These are phyloP conservation scores for Erysiphe neolycopersici DNA, from an alignment of 2,329 filamentous ascomycete genomes.

Conservation along the genomic window DNA sequence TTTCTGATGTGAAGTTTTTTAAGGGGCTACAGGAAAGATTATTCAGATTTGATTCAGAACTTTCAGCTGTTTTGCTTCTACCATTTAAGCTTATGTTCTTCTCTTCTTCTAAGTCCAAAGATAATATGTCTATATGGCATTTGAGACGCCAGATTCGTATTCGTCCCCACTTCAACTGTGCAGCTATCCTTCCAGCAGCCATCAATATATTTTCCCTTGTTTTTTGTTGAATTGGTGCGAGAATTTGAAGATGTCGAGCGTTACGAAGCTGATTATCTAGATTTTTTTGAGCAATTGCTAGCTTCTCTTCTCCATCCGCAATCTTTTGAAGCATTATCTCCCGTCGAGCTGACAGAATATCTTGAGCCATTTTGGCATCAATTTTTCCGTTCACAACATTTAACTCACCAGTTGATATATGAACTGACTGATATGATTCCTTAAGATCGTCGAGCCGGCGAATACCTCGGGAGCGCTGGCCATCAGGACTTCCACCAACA, in stretches of 20 bases:
- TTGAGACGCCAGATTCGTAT: conserved; percentile 81
- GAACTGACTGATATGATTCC: conserved; percentile 29
- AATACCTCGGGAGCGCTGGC: conserved; percentile 46
- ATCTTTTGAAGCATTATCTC: conserved; percentile 70
- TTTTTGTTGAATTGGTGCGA: conserved; percentile 77
- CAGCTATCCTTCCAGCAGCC: conserved; percentile 59
- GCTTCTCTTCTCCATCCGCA: conserved; percentile 52
- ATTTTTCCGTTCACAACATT: conserved; percentile 47
- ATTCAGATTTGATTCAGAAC: no score
- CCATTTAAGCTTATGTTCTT: conserved; percentile 2
- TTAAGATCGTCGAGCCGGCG: conserved; percentile 30
- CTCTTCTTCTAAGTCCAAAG: conserved; percentile 68
- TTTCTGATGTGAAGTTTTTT: no score
- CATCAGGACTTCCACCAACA: conserved; percentile 61
- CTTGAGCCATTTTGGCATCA: conserved; percentile 58
- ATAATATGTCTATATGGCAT: conserved; percentile 71
- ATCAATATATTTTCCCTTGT: conserved; percentile 67
- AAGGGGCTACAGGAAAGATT: no score
- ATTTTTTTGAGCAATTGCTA: conserved; percentile 45
- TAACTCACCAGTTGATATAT: conserved; percentile 47
- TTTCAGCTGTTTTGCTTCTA: no score
- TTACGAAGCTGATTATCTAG: conserved; percentile 68
- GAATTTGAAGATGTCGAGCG: conserved; percentile 63
- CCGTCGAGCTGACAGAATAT: conserved; percentile 58
- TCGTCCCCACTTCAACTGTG: conserved; percentile 78